Evolutionary conservation across 1,139 yeast species (phyloP), one percentile per base, ranked within the genome.

Genomic region (Wickerhamiella pararugosa): DNA sequence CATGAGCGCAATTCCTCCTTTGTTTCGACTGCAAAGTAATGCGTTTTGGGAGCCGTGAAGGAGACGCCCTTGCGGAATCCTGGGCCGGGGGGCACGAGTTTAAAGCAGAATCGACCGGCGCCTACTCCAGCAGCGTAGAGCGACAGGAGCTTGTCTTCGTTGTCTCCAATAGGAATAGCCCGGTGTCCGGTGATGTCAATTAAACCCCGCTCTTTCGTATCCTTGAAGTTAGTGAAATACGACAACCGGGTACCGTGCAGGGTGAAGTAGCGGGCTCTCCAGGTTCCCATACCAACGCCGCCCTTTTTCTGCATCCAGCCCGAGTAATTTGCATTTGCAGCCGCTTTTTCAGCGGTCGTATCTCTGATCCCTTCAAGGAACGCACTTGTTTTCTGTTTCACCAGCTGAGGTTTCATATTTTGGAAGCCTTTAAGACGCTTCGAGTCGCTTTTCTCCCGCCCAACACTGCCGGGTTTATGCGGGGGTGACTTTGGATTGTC

Each of bases 221-320:
- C 99, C 44, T 74, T 73, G 51, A 82, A 67, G n/a, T 79, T 73
- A 0, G 82, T 70, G 59, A 83, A 90, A 60, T 90, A 90, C 7
- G 96, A 84, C 45, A 90, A 65, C 51, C 99, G 68, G 0, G 98
- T 92, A 5, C 94, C 95, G 61, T 87, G 95, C 36, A 90, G 67
- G 1, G 92, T 78, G 56, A 90, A 90, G 56, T 75, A 90, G 46
- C 98, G 73, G 44, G 80, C 77, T 53, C 87, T 79, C 98, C 98
- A 90, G 9, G 87, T 76, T 11, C 84, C 82, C 51, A 78, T 73
- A n/a, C 92, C 73, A 41, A 80, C 73, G 46, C 79, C 83, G 31
- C 95, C 94, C 50, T 83, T 76, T 59, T 90, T 90, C 42, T 87
- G 75, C 94, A 92, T 81, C 94, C 96, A 90, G 1, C 99, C 99